Percentiles rank a stretch among this genome's conserved stretches.
Conservation (phyloP, 1,139 yeast genomes). For the Yamadazyma jaroonii region DNA sequence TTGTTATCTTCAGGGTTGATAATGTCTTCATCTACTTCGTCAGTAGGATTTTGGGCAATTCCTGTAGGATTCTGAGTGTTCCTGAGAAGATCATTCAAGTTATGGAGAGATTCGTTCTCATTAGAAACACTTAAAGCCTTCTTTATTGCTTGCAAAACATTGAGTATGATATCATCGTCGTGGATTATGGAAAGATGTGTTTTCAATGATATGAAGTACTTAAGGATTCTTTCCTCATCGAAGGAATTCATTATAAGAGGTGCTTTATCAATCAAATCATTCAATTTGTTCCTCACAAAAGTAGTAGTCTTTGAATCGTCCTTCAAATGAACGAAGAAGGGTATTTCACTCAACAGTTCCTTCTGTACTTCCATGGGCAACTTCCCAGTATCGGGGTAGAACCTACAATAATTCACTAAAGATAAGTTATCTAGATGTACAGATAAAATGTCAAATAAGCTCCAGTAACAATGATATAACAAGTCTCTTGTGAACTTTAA, state of each 20-base stretch:
- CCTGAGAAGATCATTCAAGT: too few species aligned
- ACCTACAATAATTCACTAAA: constrained; percentile 12
- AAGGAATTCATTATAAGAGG: constrained; percentile 24
- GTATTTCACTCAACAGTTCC: constrained; percentile 7
- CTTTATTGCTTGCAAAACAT: too few species aligned
- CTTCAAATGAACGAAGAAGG: constrained; percentile 1
- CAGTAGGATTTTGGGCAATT: background rate
- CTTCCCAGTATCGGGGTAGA: constrained; percentile 15
- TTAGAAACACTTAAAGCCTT: too few species aligned
- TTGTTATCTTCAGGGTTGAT: constrained; percentile 17
- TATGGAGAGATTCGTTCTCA: too few species aligned
- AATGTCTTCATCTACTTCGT: constrained; percentile 1
- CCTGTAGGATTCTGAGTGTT: constrained; percentile 8
- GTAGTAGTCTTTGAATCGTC: background rate
- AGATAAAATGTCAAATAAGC: constrained; percentile 34
- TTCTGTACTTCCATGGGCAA: constrained; percentile 12
- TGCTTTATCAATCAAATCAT: constrained; percentile 26
- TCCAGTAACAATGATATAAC: constrained; percentile 26
- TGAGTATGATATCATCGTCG: too few species aligned
- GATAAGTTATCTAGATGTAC: constrained; percentile 30
- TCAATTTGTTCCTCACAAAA: constrained; percentile 17
- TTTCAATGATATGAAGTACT: constrained; percentile 27
- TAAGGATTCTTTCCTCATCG: constrained; percentile 31
- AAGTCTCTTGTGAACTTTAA: constrained; percentile 22
- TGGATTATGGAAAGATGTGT: constrained; percentile 26